These are phyloP conservation scores for Spathaspora sp. DNA, from an alignment of 805 yeast species.

Conservation along the genomic window DNA sequence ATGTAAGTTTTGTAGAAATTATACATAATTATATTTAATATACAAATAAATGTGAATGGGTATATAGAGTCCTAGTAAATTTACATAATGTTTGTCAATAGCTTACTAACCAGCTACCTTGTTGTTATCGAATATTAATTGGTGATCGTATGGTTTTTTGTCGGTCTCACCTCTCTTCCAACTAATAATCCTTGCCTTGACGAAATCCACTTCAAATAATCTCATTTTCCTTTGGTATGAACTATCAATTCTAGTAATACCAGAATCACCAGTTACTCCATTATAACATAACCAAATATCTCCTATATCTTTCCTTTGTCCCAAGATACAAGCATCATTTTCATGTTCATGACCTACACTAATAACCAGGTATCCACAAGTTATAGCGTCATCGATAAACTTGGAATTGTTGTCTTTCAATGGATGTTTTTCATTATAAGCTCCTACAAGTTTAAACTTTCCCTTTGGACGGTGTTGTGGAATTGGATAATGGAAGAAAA, in stretches of 20 bases:
- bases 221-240: constrained; percentile 31
- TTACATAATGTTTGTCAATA: not conserved
- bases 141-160: constrained; percentile 26
- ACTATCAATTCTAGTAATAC: constrained; percentile 20
- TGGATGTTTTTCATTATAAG: constrained; percentile 34
- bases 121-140: constrained; percentile 13
- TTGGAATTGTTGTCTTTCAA: constrained; percentile 22
- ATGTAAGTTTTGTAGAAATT: not conserved
- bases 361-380: constrained; percentile 33
- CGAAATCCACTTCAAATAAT: constrained; percentile 31
- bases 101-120: not conserved
- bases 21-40: too few species aligned
- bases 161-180: constrained; percentile 33
- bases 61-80: not conserved
- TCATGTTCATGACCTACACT: constrained; percentile 44
- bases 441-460: constrained; percentile 34
- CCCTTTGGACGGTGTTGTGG: constrained; percentile 41
- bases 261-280: constrained; percentile 37
- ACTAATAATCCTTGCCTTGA: constrained; percentile 21
- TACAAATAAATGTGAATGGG: not conserved
- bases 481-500: constrained; percentile 39
- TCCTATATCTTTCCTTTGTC: constrained; percentile 9
- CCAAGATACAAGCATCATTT: constrained; percentile 38
- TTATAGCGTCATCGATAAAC: constrained; percentile 30
- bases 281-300: constrained; percentile 37